Base-by-base conservation (phyloP, 2,329 filamentous ascomycete genomes). In the Chaetomiaceae sp. region DNA sequence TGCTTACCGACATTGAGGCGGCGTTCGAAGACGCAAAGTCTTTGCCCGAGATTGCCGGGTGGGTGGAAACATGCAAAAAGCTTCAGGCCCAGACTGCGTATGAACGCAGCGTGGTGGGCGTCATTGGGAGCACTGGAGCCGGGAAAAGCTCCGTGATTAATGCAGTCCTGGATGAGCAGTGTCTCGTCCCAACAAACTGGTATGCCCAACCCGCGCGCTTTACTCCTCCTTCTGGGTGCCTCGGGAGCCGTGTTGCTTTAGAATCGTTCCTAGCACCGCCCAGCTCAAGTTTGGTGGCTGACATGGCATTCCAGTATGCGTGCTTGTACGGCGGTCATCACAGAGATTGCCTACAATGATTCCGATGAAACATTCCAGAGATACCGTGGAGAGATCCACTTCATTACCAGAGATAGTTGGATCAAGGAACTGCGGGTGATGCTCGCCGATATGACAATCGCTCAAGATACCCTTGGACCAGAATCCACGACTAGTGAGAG, bases 91-190 rank as follows among this genome's bases (percentile, higher is more conserved):
- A 72, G 46, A 67, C 70, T 3, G 61, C 62, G 5, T 66, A 66
- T 18, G 62, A 60, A 2, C 68, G 64, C 23, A 74, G 73, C 1
- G 70, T 84, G 0, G 71, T 85, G 16, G 82, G 81, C 5, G 76
- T 86, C 1, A 75, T 82, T 2, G 82, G 82, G 1, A 80, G 76
- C 49, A 85, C 83, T 0, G 81, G 82, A 0, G 76, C 78, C 1
- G 82, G 82, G 0, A 86, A 86, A 61, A 80, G 75, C 18, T 81
- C 77, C 1, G 69, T 85, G 0, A 83, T 86, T 64, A 86, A 85
- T 60, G 81, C 82, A 0, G 62, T 86, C 30, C 69, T 85, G 0
- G 80, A 84, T 27, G 79, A 85, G 59, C 79, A 85, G 57, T 71
- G 72, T 73, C 57, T 73, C 5, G 54, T 71, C 0, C 71, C 67